phyloP scores from a whole-genome alignment of 495 filamentous ascomycete species.

The Penicillium angulare region DNA sequence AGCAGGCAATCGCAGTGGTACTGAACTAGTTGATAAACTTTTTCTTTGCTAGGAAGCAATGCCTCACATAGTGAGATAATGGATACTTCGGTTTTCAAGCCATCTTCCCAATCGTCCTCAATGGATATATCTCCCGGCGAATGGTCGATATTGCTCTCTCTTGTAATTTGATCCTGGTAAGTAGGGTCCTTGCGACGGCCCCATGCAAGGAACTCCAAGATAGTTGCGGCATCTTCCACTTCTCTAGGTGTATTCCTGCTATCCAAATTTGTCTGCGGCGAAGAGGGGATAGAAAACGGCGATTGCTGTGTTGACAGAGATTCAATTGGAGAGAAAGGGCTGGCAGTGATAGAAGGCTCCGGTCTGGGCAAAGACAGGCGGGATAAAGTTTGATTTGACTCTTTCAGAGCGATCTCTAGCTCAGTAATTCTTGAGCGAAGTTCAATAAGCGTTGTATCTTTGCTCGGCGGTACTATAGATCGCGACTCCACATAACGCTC shows the following conservation, averaged over 20 bases:
- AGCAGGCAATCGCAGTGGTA: slow-evolving; percentile 40
- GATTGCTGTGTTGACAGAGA: not conserved
- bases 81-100: not conserved
- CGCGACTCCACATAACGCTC: not conserved
- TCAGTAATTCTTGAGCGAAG: slow-evolving; percentile 20
- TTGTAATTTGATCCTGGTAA: slow-evolving; percentile 24
- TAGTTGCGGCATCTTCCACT: slow-evolving; percentile 40
- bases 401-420: slow-evolving; percentile 14
- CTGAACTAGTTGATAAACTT: slow-evolving; percentile 30
- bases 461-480: slow-evolving; percentile 2
- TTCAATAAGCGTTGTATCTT: slow-evolving; percentile 10
- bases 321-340: slow-evolving; percentile 2
- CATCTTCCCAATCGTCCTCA: slow-evolving; percentile 18
- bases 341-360: slow-evolving; percentile 1
- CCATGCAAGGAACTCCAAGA: slow-evolving; percentile 47
- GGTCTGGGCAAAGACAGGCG: not conserved
- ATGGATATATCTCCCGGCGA: slow-evolving; percentile 22
- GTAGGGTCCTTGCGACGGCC: slow-evolving; percentile 39
- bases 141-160: slow-evolving; percentile 15
- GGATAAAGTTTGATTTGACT: slow-evolving; percentile 4
- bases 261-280: not conserved
- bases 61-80: slow-evolving; percentile 23
- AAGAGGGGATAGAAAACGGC: not conserved
- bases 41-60: slow-evolving; percentile 29
- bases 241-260: slow-evolving; percentile 13